Conservation (phyloP, 805 yeast genomes). For the Kregervanrija delftensis region DNA sequence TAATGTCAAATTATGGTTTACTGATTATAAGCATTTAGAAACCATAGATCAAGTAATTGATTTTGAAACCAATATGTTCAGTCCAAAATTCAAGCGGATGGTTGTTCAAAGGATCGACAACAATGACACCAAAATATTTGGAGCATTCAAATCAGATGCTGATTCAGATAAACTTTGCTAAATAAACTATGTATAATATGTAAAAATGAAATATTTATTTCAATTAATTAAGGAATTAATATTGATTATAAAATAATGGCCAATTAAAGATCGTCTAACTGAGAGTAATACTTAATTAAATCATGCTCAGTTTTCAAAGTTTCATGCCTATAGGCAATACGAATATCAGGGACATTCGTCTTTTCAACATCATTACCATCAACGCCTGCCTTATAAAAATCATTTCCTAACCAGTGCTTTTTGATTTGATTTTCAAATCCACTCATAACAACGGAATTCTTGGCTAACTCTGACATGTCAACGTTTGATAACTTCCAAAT, state of each 20-base stretch:
- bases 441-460: conserved; percentile 85
- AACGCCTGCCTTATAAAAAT: conserved; percentile 51
- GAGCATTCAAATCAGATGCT: conserved; percentile 7
- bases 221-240: not conserved
- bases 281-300: conserved; percentile 53
- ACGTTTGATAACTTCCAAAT: conserved; percentile 90
- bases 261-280: not conserved
- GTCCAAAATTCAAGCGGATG: conserved; percentile 17
- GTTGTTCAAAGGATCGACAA: conserved; percentile 19
- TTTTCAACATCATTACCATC: conserved; percentile 85
- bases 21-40: conserved; percentile 8
- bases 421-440: conserved; percentile 89
- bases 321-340: conserved; percentile 78
- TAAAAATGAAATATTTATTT: not conserved
- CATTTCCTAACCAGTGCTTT: conserved; percentile 85
- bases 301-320: conserved; percentile 68
- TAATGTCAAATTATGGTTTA: conserved; percentile 30
- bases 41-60: conserved; percentile 16
- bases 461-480: conserved; percentile 95
- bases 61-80: conserved; percentile 22
- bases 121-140: conserved; percentile 24
- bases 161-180: conserved; percentile 3
- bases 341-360: conserved; percentile 88
- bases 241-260: not conserved
- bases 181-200: not conserved